Base-by-base conservation (phyloP, 2,329 filamentous ascomycete genomes). In the Elsinoe arachidis region DNA sequence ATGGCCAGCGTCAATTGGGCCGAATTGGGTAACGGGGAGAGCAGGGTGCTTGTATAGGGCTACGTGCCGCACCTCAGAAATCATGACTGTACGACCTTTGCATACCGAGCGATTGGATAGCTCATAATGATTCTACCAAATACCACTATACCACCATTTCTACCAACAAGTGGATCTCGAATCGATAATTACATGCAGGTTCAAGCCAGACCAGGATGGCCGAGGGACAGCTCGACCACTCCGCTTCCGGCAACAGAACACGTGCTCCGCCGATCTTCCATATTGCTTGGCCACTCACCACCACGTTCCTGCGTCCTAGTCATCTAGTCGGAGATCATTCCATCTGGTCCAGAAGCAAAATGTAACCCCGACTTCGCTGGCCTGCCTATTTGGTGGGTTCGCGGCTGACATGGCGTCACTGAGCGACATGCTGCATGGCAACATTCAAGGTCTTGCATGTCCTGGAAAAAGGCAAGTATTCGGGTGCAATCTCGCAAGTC, bases 1-100 rank as follows among this genome's bases (percentile, higher is more conserved):
- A 63, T 64, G 12, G 68, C 72, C 1, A 75, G 76, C 54, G 69
- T 72, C 4, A 65, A 70, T 12, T 84, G 80, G 67, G 69, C 75
- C 4, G 78, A 81, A 57, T 65, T 84, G 54, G 73, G 69, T 2
- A 84, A 82, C 61, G 82, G 82, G 0, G 78, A 83, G 64, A 78
- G 75, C 55, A 65, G 79, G 46, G 65, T 84, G 2, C 63, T 84
- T 23, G 39, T 56, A 30, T 56, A 49, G 23, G 46, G 46, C 26
- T 51, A 35, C 30, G 6, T 23, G 26, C 11, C 12, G 46, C 19
- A 9, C 17, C 33, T 7, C 7, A 30, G 10, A 51, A 19, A 6
- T 51, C 12, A 53, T 19, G 49, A 53, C 19, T 14, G 37, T 39
- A 53, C 49, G 49, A 53, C 49, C 17, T 23, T 44, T 44, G 34